phyloP scores from a whole-genome alignment of 768 basidiomycete species.

The Russula sp. region DNA sequence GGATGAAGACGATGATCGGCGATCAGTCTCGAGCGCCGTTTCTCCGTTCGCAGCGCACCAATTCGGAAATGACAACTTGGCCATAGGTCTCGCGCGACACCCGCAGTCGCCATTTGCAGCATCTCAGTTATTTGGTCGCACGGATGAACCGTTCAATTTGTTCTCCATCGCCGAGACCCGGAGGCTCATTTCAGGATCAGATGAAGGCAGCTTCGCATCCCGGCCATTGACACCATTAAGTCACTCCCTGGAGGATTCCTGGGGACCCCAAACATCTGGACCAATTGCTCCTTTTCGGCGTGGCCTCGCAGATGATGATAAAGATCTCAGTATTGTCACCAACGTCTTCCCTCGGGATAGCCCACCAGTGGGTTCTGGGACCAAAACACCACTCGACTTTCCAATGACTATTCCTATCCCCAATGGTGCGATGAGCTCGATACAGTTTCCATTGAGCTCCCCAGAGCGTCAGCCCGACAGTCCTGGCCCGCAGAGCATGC shows the following conservation, averaged over 20 bases:
- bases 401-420: slow-evolving; percentile 47
- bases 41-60: slow-evolving; percentile 76
- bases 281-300: slow-evolving; percentile 72
- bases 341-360: slow-evolving; percentile 39
- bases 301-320: slow-evolving; percentile 70
- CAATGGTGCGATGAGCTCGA: slow-evolving; percentile 54
- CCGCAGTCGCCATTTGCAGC: slow-evolving; percentile 85
- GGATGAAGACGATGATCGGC: slow-evolving; percentile 84
- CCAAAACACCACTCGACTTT: slow-evolving; percentile 51
- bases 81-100: slow-evolving; percentile 38
- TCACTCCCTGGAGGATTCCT: slow-evolving; percentile 36
- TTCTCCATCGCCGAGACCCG: slow-evolving; percentile 79
- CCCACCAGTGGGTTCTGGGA: slow-evolving; percentile 36
- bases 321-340: slow-evolving; percentile 41
- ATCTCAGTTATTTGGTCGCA: slow-evolving; percentile 72
- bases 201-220: slow-evolving; percentile 45
- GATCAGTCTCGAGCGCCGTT: slow-evolving; percentile 69
- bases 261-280: slow-evolving; percentile 35
- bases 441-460: slow-evolving; percentile 75
- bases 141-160: slow-evolving; percentile 71
- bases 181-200: slow-evolving; percentile 45
- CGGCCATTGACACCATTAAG: slow-evolving; percentile 46
- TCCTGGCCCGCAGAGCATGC: slow-evolving; percentile 47
- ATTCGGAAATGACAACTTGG: slow-evolving; percentile 42
- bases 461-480: slow-evolving; percentile 48